These are phyloP conservation scores for Kwoniella bestiolae DNA, from an alignment of 768 basidiomycete genomes.

Conservation along the genomic window DNA sequence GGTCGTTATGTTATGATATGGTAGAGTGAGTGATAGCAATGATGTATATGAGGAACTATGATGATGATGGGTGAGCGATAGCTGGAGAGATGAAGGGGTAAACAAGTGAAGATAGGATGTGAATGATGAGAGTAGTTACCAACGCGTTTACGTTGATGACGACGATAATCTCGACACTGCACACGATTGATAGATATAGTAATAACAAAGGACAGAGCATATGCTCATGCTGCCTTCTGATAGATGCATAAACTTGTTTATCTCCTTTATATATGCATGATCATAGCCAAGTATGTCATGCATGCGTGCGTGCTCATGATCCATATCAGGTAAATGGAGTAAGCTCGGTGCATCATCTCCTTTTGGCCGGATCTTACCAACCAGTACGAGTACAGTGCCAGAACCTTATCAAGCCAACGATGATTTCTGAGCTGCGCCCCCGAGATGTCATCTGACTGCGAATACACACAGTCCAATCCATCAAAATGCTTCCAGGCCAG, in stretches of 20 bases:
- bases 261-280: not conserved
- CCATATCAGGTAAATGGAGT: not conserved
- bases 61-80: not conserved
- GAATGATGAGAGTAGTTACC: not conserved
- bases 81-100: not conserved
- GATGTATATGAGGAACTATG: not conserved
- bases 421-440: no score
- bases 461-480: no score
- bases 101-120: not conserved
- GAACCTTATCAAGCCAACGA: not conserved
- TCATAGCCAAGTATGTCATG: not conserved
- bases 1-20: not conserved
- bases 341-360: not conserved
- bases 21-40: not conserved
- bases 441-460: not conserved
- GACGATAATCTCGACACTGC: not conserved
- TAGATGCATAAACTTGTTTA: not conserved
- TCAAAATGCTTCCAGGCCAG: no score
- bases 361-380: not conserved
- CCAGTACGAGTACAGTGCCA: not conserved
- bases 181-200: not conserved
- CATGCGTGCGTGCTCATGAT: not conserved
- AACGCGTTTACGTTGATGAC: slow-evolving; percentile 3
- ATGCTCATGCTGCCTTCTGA: not conserved
- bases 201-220: not conserved